phyloP scores from a whole-genome alignment of 2,329 filamentous ascomycete species.

The Ceratocystiopsis sp. region DNA sequence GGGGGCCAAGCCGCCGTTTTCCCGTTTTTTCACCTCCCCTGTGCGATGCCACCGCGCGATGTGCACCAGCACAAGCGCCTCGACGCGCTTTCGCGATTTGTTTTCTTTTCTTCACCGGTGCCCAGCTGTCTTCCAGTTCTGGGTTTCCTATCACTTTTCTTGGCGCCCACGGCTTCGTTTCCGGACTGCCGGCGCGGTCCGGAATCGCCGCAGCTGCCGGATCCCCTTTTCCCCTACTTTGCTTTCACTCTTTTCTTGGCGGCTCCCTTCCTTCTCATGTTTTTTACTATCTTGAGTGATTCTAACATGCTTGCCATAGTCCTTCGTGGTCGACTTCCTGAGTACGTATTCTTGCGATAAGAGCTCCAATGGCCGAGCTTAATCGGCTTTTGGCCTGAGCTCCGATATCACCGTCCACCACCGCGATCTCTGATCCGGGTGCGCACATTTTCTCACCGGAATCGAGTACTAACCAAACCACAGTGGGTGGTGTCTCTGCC shows the following conservation, averaged over 20 bases:
- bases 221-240: too few species aligned
- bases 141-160: too few species aligned
- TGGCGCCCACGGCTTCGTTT: too few species aligned
- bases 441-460: constrained; percentile 2
- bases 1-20: background rate
- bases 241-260: too few species aligned
- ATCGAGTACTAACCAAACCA: constrained; percentile 6
- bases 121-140: too few species aligned
- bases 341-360: constrained; percentile 48
- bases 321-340: constrained; percentile 96
- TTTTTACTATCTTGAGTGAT: background rate
- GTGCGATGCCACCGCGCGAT: background rate
- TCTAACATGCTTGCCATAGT: constrained; percentile 34
- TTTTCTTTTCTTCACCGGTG: background rate
- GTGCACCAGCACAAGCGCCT: too few species aligned
- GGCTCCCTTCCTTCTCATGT: too few species aligned
- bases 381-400: background rate
- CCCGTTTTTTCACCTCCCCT: background rate
- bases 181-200: too few species aligned
- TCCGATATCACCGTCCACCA: constrained; percentile 1
- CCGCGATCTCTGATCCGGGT: background rate
- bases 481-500: constrained; percentile 99
- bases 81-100: too few species aligned
- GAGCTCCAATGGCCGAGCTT: background rate
- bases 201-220: too few species aligned